Evolutionary conservation across 2,329 filamentous ascomycete genomes (phyloP).

Genomic region (Fusarium brachygibbosum): DNA sequence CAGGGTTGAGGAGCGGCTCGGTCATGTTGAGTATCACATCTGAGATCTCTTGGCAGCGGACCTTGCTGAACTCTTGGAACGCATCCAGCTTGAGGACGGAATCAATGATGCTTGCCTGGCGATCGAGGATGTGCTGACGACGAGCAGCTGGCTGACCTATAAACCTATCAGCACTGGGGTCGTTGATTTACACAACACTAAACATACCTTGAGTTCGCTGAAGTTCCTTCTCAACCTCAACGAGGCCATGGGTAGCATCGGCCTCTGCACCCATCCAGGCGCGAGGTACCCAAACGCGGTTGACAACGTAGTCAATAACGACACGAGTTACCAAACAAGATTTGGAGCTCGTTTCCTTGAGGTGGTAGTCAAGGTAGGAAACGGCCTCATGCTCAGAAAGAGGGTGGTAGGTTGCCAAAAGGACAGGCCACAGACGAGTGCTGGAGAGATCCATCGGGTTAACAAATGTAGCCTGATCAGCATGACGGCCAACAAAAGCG

Average conservation of each 20-base stretch:
- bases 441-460: constrained; percentile 48
- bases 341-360: constrained; percentile 57
- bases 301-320: constrained; percentile 59
- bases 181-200: background rate
- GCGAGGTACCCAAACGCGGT: constrained; percentile 57
- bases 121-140: constrained; percentile 58
- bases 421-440: constrained; percentile 55
- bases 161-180: constrained; percentile 19
- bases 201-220: constrained; percentile 53
- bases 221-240: constrained; percentile 56
- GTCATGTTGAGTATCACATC: constrained; percentile 55
- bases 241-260: constrained; percentile 53
- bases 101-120: constrained; percentile 55
- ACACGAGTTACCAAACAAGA: constrained; percentile 60
- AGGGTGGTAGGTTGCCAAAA: constrained; percentile 56
- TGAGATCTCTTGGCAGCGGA: constrained; percentile 59
- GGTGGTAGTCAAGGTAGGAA: constrained; percentile 58
- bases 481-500: constrained; percentile 54
- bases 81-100: constrained; percentile 55
- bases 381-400: constrained; percentile 56
- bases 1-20: constrained; percentile 57
- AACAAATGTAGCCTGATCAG: constrained; percentile 51
- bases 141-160: constrained; percentile 53
- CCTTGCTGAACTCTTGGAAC: constrained; percentile 50
- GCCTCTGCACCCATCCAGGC: constrained; percentile 57